Evolutionary conservation across 768 basidiomycete species (phyloP).

Genomic region (Collybia nuda): DNA sequence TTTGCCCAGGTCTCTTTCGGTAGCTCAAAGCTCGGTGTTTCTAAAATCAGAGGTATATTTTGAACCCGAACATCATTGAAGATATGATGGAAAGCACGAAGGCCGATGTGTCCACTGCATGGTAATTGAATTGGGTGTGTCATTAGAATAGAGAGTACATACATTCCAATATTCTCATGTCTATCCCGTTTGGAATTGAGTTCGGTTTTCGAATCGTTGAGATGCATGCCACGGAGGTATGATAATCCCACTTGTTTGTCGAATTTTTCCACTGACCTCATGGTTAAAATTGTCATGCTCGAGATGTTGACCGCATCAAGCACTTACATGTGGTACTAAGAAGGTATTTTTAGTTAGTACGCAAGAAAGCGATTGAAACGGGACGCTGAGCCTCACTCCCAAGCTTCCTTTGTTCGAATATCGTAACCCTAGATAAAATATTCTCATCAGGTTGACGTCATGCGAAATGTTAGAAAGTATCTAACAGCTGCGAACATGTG

Average conservation of each 20-base stretch:
- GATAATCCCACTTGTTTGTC: conserved; percentile 65
- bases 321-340: conserved; percentile 23
- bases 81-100: conserved; percentile 62
- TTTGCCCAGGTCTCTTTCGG: conserved; percentile 63
- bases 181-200: conserved; percentile 70
- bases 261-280: conserved; percentile 55
- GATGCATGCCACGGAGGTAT: conserved; percentile 81
- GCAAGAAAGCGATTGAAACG: neutral
- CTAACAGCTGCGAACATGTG: conserved; percentile 78
- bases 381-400: conserved; percentile 52
- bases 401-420: conserved; percentile 68
- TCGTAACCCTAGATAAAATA: conserved; percentile 64
- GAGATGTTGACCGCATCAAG: neutral
- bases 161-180: conserved; percentile 87
- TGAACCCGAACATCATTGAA: conserved; percentile 67
- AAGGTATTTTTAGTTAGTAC: neutral
- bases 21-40: conserved; percentile 74
- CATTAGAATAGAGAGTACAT: conserved; percentile 23
- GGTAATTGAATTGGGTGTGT: neutral
- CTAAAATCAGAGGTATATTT: conserved; percentile 76
- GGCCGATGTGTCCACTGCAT: conserved; percentile 64
- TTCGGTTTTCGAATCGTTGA: conserved; percentile 79
- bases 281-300: neutral
- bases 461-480: neutral
- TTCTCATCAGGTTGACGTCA: neutral